phyloP scores from a whole-genome alignment of 2,329 filamentous ascomycete genomes.

The Tricladium varicosporioides region DNA sequence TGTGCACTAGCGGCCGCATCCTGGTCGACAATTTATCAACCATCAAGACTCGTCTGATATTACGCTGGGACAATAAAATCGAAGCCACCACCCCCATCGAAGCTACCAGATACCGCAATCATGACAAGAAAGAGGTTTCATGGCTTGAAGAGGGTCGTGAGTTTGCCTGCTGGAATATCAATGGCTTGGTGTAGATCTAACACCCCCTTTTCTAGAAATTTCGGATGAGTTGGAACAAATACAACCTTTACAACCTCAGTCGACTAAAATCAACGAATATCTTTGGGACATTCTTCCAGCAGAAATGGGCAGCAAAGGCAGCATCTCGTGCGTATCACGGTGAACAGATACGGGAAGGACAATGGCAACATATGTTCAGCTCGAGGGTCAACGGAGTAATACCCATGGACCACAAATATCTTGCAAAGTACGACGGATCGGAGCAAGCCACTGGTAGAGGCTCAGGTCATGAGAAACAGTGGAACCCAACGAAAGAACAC shows the following conservation, averaged over 20 bases:
- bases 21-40: background rate
- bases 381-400: slow-evolving; percentile 78
- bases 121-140: slow-evolving; percentile 61
- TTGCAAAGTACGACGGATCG: slow-evolving; percentile 79
- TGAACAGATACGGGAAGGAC: slow-evolving; percentile 87
- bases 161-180: slow-evolving; percentile 29
- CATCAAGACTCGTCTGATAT: background rate
- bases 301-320: slow-evolving; percentile 94
- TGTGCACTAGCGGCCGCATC: background rate
- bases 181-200: slow-evolving; percentile 8
- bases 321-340: slow-evolving; percentile 85
- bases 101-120: slow-evolving; percentile 5
- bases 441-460: slow-evolving; percentile 82
- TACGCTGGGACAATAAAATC: background rate
- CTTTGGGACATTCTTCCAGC: slow-evolving; percentile 82
- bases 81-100: background rate
- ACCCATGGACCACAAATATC: slow-evolving; percentile 77
- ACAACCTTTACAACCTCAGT: slow-evolving; percentile 87
- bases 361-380: slow-evolving; percentile 93
- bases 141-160: slow-evolving; percentile 63
- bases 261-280: slow-evolving; percentile 47
- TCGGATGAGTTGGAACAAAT: slow-evolving; percentile 96
- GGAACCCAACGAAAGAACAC: slow-evolving; percentile 37
- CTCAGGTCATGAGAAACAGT: slow-evolving; percentile 51
- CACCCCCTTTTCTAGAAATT: slow-evolving; percentile 63